Base-by-base conservation (phyloP, 2,329 filamentous ascomycete species). In the Dothideomycetes sp. region DNA sequence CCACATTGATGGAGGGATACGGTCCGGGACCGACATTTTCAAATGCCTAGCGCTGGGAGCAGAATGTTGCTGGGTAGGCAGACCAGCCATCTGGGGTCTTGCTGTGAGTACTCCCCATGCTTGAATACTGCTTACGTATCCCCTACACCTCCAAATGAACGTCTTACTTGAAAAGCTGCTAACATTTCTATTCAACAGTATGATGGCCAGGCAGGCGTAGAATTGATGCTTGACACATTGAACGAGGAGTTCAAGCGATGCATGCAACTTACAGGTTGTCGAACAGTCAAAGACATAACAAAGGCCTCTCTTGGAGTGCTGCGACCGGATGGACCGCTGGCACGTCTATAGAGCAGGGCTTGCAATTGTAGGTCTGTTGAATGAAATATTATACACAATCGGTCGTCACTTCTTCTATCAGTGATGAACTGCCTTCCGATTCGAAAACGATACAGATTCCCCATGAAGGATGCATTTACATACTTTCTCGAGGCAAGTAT, bases 1-100 rank as follows among this genome's bases (percentile, higher is more conserved):
- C 15, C 66, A 81, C 32, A 70, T 82, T 12, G 79, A 83, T 49
- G 70, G 65, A 9, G 73, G 74, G 0, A 68, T 77, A 22, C 52
- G 73, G 30, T 65, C 67, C 11, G 74, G 72, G 0, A 69, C 65
- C 1, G 73, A 78, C 51, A 63, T 76, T 9, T 69, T 77, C 56
- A 77, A 77, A 51, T 73, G 72, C 1, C 52, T 74, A 2, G 66
- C 68, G 2, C 52, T 74, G 2, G 70, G 69, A 3, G 70, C 69
- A 0, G 59, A 70, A 38, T 71, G 60, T 51, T 66, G 58, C 42
- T 73, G 57, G 65, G 54, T 70, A 5, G 69, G 70, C 0, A 48
- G 69, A 14, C 62, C 65, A 4, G 57, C 64, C 9, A 56, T 72
- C 7, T 73, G 69, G 70, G 69, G 68, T 0, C 53, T 73, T 30